phyloP scores from a whole-genome alignment of 2,329 filamentous ascomycete species.

The Epichloe aotearoae region DNA sequence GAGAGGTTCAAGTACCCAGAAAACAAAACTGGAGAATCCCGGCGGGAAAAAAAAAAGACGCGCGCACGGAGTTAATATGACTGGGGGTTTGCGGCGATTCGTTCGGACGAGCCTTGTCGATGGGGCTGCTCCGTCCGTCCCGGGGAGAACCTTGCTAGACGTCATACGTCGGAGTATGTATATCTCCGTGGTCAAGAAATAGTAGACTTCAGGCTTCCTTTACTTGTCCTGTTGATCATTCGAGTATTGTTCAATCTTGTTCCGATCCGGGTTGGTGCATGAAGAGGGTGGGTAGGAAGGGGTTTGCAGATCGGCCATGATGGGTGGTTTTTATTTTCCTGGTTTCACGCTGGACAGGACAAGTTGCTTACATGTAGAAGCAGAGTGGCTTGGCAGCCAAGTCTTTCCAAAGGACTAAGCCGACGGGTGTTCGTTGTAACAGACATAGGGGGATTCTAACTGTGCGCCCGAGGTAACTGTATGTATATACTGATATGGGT shows the following conservation, averaged over 20 bases:
- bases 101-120: not conserved
- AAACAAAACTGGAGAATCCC: not conserved
- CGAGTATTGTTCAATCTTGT: not conserved
- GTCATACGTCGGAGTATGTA: no score
- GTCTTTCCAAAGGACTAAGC: no score
- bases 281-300: not conserved
- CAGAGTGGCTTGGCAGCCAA: no score
- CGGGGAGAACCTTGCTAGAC: not conserved
- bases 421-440: no score
- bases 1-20: no score
- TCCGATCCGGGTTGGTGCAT: not conserved
- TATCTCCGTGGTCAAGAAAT: not conserved
- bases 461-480: no score
- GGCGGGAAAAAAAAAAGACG: not conserved
- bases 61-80: not conserved
- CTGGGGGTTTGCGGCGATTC: not conserved
- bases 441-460: no score
- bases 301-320: not conserved
- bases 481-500: not conserved
- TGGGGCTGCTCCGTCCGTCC: not conserved
- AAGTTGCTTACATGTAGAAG: no score
- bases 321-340: no score
- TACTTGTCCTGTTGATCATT: not conserved
- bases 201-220: not conserved
- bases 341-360: no score